A percentile compares a stretch with the other conserved stretches of the same genome.
phyloP scores from a whole-genome alignment of 2,329 filamentous ascomycete species.

The Basipetospora chlamydospora region DNA sequence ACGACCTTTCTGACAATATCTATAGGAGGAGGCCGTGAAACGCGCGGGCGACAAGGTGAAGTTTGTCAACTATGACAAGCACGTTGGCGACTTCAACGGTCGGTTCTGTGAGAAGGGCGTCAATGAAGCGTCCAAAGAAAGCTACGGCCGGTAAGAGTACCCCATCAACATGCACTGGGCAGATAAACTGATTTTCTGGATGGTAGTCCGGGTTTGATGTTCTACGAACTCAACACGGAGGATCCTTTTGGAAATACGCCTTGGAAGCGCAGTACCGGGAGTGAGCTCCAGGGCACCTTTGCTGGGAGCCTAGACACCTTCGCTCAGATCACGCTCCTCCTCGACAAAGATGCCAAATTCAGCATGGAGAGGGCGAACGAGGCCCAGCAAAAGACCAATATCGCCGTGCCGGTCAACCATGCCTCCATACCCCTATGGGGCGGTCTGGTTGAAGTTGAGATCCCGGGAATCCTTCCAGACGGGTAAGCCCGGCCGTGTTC shows the following conservation, averaged over 20 bases:
- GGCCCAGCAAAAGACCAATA: neutral
- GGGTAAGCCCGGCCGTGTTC: no score
- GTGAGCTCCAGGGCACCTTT: conserved; percentile 6
- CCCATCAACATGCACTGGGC: no score
- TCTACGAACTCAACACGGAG: conserved; percentile 9
- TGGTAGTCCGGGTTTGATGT: conserved; percentile 9
- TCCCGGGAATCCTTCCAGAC: neutral
- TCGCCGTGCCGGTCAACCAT: neutral
- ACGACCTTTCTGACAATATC: neutral
- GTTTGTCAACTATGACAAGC: conserved; percentile 3
- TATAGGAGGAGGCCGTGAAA: neutral
- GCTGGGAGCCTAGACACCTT: conserved; percentile 4
- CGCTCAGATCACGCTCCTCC: neutral
- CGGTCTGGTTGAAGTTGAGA: neutral
- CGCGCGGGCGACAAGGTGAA: neutral
- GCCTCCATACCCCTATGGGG: no score
- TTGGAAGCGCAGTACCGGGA: conserved; percentile 8
- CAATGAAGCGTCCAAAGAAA: neutral
- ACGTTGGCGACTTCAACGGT: neutral
- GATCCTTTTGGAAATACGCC: conserved; percentile 9
- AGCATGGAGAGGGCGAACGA: neutral
- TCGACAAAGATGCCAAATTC: conserved; percentile 3
- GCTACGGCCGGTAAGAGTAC: neutral
- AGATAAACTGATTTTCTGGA: no score
- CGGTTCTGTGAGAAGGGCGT: neutral